Percentiles rank a stretch among this genome's conserved stretches.
Evolutionary conservation across 495 filamentous ascomycete species (phyloP).

Genomic region (Niebla homalea): DNA sequence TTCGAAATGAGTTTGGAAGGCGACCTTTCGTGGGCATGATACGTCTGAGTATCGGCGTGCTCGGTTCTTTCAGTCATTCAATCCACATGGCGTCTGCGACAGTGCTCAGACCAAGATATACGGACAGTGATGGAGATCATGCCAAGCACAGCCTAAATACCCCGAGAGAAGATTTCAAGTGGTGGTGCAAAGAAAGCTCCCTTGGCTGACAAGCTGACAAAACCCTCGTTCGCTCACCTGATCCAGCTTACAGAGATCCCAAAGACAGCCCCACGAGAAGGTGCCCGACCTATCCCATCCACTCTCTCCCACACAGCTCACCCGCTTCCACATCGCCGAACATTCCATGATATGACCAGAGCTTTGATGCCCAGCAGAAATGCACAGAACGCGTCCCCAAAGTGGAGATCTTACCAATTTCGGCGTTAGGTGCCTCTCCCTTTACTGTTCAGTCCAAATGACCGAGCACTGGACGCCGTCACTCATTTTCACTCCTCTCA

Average conservation of each 20-base stretch:
- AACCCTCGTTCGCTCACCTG: no score
- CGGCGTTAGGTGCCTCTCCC: constrained; percentile 42
- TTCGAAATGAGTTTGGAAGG: constrained; percentile 4
- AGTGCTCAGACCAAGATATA: not conserved
- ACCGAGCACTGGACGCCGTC: constrained; percentile 30
- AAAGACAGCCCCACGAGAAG: constrained; percentile 16
- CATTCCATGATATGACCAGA: constrained; percentile 40
- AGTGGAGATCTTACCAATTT: constrained; percentile 46
- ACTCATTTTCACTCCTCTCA: constrained; percentile 25
- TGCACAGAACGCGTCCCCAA: constrained; percentile 50
- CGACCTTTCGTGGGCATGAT: constrained; percentile 12
- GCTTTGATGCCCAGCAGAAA: constrained; percentile 42
- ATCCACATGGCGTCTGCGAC: not conserved
- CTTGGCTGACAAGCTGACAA: no score
- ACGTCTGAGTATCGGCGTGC: constrained; percentile 11
- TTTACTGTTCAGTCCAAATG: constrained; percentile 13
- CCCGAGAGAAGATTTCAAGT: not conserved
- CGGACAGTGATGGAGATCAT: constrained; percentile 1
- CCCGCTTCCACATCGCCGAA: constrained; percentile 26
- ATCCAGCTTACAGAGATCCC: constrained; percentile 17
- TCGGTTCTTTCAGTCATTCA: constrained; percentile 7
- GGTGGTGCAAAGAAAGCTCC: constrained; percentile 5
- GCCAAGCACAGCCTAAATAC: not conserved
- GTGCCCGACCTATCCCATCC: constrained; percentile 24
- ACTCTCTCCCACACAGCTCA: constrained; percentile 20